Conservation (phyloP, 2,329 filamentous ascomycete species). For the Cladosporium sp. region DNA sequence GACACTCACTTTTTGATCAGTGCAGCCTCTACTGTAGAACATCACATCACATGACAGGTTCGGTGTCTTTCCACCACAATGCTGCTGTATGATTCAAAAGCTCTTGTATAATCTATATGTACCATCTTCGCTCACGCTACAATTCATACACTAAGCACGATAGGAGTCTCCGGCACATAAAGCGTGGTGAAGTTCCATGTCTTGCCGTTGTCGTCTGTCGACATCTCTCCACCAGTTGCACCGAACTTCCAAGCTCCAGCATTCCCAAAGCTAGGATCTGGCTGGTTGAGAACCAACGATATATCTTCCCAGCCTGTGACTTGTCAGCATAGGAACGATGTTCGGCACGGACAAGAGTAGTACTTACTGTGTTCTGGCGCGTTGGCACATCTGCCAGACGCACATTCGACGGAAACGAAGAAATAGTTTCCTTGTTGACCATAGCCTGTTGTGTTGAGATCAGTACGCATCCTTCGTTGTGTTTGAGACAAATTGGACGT, state of each 20-base stretch:
- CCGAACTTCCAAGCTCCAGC: slow-evolving; percentile 17
- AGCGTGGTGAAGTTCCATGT: slow-evolving; percentile 21
- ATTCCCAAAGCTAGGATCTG: slow-evolving; percentile 19
- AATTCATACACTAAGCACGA: neutral
- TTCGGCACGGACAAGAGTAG: too few species aligned
- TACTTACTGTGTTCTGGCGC: neutral
- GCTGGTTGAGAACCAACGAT: slow-evolving; percentile 19
- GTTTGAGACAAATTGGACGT: neutral
- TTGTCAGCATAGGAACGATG: neutral
- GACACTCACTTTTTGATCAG: too few species aligned
- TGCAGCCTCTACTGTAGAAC: too few species aligned
- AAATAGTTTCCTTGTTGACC: neutral
- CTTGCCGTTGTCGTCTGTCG: slow-evolving; percentile 18
- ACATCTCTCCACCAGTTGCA: slow-evolving; percentile 20
- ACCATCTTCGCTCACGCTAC: neutral
- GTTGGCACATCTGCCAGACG: neutral
- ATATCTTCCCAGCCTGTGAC: slow-evolving; percentile 20
- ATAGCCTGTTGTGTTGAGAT: neutral
- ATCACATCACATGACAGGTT: neutral
- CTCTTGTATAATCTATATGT: neutral
- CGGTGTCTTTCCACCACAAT: neutral
- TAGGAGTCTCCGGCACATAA: slow-evolving; percentile 11
- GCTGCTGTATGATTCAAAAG: neutral
- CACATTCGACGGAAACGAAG: slow-evolving; percentile 7
- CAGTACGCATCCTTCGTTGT: neutral